Base-by-base conservation (phyloP, 805 yeast species). In the Kuraishia capsulata region DNA sequence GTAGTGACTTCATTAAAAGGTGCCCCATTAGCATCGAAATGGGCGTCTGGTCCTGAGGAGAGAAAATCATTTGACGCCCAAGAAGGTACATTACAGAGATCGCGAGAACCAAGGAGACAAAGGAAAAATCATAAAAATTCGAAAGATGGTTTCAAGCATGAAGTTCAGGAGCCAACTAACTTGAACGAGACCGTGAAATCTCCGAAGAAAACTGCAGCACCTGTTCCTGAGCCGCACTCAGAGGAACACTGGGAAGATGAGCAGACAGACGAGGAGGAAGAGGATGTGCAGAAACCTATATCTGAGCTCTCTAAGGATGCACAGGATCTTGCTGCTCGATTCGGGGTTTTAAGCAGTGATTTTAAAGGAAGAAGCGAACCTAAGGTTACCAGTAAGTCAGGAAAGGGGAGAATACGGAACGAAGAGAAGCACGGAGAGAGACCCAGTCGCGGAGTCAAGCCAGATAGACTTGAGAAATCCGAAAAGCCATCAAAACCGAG, bases 301-400 rank as follows among this genome's bases (percentile, higher is more conserved):
- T 5, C 31, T 2, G 36, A 36, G 16, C 18, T 39, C 14, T 21
- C 37, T 14, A 6, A 11, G 4, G 43, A 38, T 13, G 40, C 43
- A 1, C 43, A 37, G 20, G 35, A 36, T 24, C 17, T 36, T 13
- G 39, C 39, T 25, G 19, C 30, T 13, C 16, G 39, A 21, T 19
- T 36, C 14, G 39, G 39, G 16, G 3, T 36, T 4, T 8, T 19
- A 5, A 28, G 26, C 11, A 11, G 8, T 23, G 26, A 23, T 11
- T 8, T 8, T 11, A 23, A 23, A 11, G 26, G 10, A 8, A 23
- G 11, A 11, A 23, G 11, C 26, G 11, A 8, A 8, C 8, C 8
- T 8, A 31, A 31, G 21, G 20, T 5, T 13, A 16, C n/a, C 34
- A 5, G 11, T 14, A 31, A 18, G 5, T n/a, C n/a, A n/a, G n/a